Base-by-base conservation (phyloP, 495 filamentous ascomycete species). In the Penicillium macrosclerotiorum region DNA sequence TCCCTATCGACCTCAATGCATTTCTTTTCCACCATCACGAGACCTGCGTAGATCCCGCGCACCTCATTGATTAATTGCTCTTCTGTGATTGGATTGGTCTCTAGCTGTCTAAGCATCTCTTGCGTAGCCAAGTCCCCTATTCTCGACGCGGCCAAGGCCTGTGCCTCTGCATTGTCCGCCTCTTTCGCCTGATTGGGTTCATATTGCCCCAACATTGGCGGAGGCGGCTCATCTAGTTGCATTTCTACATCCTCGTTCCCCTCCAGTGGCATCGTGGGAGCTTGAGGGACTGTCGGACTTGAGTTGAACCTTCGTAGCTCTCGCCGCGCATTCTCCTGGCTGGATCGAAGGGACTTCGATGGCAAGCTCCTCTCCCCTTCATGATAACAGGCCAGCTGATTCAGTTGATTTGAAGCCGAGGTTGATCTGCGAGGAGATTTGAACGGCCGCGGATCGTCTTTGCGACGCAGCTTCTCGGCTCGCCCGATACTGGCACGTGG, bases 1-100 rank as follows among this genome's bases (percentile, higher is more conserved):
- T 78, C 64, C n/a, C 76, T 79, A 60, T 87, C 82, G 8, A 87
- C 77, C 23, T 88, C 81, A 5, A 87, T 83, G 52, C 85, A 90
- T 56, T 88, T 90, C 27, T 79, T 78, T 59, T 94, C 89, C 0
- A 90, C 85, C 80, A 88, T 86, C 2, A 85, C 78, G 1, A 94
- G 67, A 0, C 85, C 87, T 0, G 79, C 78, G 65, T 92, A 92
- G 19, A 91, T 94, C 0, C 71, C 80, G 50, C 88, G 86, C 6
- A 86, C 80, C 53, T 90, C 66, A 34, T 60, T 58, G 13, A 82
- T 76, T 2, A 91, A 71, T 59, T 90, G 82, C 9, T 88, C 85
- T 50, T 88, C 80, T n/a, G 81, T 83, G 14, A 90, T 88, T 6
- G 82, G 75, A 31, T 82, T 65, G 9, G 83, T 84, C 38, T 85